Percentiles rank a stretch among this genome's conserved stretches.
Evolutionary conservation across 352 stramenopile genomes (phyloP).

Genomic region (Phytophthora pseudosyringae): DNA sequence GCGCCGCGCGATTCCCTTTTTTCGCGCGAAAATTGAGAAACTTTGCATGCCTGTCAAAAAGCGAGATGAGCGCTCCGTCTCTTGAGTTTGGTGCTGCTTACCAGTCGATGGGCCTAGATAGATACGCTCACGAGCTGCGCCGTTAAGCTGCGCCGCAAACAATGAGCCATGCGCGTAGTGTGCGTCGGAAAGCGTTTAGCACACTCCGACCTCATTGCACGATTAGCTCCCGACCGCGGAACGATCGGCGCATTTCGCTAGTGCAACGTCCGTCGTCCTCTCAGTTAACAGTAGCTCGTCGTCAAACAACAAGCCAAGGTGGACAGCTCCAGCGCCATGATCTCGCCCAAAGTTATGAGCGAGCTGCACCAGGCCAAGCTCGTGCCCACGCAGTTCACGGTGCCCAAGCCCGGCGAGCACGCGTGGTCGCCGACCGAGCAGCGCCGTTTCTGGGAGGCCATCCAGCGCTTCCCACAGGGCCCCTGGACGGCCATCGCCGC

Average conservation of each 20-base stretch:
- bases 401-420: conserved; percentile 58
- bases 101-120: conserved; percentile 29
- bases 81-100: conserved; percentile 19
- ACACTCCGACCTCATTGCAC: conserved; percentile 30
- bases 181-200: conserved; percentile 18
- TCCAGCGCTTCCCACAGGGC: conserved; percentile 63
- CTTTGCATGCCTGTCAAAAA: conserved; percentile 24
- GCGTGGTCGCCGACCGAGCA: conserved; percentile 57
- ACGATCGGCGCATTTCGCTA: conserved; percentile 20
- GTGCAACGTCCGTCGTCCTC: conserved; percentile 4
- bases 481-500: conserved; percentile 68
- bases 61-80: conserved; percentile 37
- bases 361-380: conserved; percentile 63
- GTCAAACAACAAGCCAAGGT: neutral
- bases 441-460: conserved; percentile 62
- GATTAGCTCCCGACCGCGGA: conserved; percentile 24
- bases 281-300: neutral
- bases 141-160: conserved; percentile 19
- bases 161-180: conserved; percentile 17
- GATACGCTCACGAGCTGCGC: conserved; percentile 14
- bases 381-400: conserved; percentile 63
- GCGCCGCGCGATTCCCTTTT: conserved; percentile 3
- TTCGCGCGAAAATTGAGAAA: conserved; percentile 21
- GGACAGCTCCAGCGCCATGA: conserved; percentile 34
- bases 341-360: conserved; percentile 65